phyloP scores from a whole-genome alignment of 2,329 filamentous ascomycete species.

The Aspergillus fijiensis region DNA sequence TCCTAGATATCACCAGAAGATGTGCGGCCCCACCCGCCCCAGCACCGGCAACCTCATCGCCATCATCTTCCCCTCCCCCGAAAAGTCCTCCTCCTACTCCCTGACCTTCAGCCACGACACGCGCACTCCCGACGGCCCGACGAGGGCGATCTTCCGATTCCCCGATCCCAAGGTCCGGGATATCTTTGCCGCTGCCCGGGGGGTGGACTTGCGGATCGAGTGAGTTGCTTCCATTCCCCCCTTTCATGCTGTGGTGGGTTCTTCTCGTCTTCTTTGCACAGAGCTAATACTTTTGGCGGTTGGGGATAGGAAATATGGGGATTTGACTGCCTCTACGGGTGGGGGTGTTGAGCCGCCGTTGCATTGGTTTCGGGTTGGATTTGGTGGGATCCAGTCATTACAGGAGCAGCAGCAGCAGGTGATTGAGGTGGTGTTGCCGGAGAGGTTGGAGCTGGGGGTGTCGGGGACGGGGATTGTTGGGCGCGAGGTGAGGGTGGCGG shows the following conservation, averaged over 20 bases:
- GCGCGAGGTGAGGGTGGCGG: constrained; percentile 31
- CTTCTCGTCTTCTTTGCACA: neutral
- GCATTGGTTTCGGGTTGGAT: constrained; percentile 26
- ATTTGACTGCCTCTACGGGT: constrained; percentile 19
- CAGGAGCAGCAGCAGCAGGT: constrained; percentile 3
- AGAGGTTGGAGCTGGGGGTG: constrained; percentile 34
- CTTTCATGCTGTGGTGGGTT: no score
- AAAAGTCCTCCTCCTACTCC: constrained; percentile 26
- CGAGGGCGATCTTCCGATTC: constrained; percentile 30
- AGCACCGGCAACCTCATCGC: constrained; percentile 43
- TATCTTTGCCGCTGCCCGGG: constrained; percentile 18
- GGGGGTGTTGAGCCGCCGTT: constrained; percentile 12
- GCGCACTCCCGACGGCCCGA: constrained; percentile 9
- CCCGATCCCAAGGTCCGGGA: constrained; percentile 24
- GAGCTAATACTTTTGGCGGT: neutral
- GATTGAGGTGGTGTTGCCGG: constrained; percentile 30
- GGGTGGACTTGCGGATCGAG: constrained; percentile 36
- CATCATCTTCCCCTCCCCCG: constrained; percentile 30
- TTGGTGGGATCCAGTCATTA: neutral
- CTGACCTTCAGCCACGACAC: constrained; percentile 30
- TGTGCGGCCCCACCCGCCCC: constrained; percentile 52
- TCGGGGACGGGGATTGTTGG: constrained; percentile 37
- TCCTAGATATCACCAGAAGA: constrained; percentile 38
- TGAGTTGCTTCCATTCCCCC: constrained; percentile 15
- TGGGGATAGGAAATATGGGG: constrained; percentile 27